These are phyloP conservation scores for Lepiota brunneoincarnata DNA, from an alignment of 768 basidiomycete species.

Conservation along the genomic window DNA sequence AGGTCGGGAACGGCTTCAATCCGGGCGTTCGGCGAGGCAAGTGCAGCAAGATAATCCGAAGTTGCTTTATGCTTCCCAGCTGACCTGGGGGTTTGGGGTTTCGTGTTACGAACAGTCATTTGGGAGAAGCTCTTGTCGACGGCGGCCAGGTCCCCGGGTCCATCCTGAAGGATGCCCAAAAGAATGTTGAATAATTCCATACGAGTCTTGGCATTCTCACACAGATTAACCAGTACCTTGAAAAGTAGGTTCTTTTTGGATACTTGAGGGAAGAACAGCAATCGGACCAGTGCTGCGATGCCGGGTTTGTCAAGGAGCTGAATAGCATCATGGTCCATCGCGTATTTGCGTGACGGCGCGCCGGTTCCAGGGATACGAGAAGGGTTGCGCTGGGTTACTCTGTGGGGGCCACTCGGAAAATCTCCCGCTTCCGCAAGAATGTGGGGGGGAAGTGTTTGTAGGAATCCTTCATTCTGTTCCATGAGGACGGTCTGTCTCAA, in stretches of 20 bases:
- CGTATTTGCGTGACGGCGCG: slow-evolving; percentile 44
- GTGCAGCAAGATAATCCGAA: slow-evolving; percentile 48
- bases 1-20: slow-evolving; percentile 88
- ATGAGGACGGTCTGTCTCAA: slow-evolving; percentile 88
- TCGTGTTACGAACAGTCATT: slow-evolving; percentile 68
- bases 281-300: slow-evolving; percentile 83
- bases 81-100: slow-evolving; percentile 51
- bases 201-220: slow-evolving; percentile 91
- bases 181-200: slow-evolving; percentile 92
- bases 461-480: slow-evolving; percentile 84
- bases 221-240: slow-evolving; percentile 90
- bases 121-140: slow-evolving; percentile 95
- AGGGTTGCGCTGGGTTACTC: slow-evolving; percentile 21
- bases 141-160: slow-evolving; percentile 85
- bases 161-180: slow-evolving; percentile 92
- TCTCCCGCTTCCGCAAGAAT: slow-evolving; percentile 82
- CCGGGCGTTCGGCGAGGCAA: slow-evolving; percentile 50
- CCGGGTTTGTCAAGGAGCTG: slow-evolving; percentile 90
- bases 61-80: slow-evolving; percentile 69
- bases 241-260: slow-evolving; percentile 82
- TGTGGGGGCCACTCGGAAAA: slow-evolving; percentile 30
- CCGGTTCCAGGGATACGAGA: slow-evolving; percentile 20
- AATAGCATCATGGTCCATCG: slow-evolving; percentile 78
- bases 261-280: slow-evolving; percentile 96
- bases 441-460: slow-evolving; percentile 77